A percentile compares a stretch with the other conserved stretches of the same genome.
These are phyloP conservation scores for Apiospora sp. DNA, from an alignment of 2,329 filamentous ascomycete species.

Conservation along the genomic window DNA sequence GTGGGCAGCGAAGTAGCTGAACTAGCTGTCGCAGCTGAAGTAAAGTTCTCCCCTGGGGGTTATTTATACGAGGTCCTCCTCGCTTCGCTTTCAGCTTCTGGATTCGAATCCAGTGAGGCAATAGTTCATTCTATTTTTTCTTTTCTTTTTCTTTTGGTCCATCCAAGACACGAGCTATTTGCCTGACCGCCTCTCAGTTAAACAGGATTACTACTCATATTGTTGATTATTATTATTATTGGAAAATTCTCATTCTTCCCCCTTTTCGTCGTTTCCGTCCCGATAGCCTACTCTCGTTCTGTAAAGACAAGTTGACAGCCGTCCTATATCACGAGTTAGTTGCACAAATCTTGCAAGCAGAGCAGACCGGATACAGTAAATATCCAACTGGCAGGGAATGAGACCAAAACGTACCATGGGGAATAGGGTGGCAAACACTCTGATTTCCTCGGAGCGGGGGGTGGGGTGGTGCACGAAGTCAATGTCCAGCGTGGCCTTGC, in stretches of 20 bases:
- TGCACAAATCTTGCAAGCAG: neutral
- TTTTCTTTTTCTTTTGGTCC: neutral
- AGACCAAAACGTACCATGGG: conserved; percentile 48
- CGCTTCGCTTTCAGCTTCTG: neutral
- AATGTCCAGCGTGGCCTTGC: conserved; percentile 57
- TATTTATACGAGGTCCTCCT: neutral
- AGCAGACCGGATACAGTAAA: neutral
- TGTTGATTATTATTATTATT: no score
- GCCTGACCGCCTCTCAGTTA: neutral
- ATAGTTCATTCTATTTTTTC: no score
- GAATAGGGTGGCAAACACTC: conserved; percentile 58
- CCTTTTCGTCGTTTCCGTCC: neutral
- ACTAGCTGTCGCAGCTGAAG: neutral
- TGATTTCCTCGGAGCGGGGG: conserved; percentile 56
- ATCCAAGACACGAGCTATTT: neutral
- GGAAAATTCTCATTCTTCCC: neutral
- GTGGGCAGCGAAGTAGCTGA: neutral
- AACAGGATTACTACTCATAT: neutral
- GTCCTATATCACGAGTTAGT: conserved; percentile 39
- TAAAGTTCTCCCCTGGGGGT: neutral
- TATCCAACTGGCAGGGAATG: conserved; percentile 30
- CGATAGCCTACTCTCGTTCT: conserved; percentile 35
- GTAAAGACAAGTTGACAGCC: conserved; percentile 47
- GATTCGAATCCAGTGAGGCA: neutral
- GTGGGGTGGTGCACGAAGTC: conserved; percentile 61